Conservation (phyloP, 345 rosid genomes). For the Noccaea bulbosa region DNA sequence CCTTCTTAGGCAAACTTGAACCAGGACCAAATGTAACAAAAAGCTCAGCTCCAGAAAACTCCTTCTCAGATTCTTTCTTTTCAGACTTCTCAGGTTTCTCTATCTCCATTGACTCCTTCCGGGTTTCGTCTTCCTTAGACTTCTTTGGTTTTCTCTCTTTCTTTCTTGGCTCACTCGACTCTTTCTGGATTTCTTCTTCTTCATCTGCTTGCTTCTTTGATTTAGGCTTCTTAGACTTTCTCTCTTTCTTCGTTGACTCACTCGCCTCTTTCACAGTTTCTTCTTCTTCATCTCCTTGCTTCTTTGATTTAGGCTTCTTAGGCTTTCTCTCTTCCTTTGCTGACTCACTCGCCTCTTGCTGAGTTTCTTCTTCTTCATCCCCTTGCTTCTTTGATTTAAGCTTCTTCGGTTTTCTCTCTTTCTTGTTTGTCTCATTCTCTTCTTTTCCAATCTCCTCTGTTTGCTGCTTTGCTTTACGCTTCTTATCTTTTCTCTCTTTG, state of each 20-base stretch:
- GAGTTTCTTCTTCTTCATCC: constrained; percentile 31
- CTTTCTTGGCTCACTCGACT: constrained; percentile 24
- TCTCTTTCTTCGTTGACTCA: constrained; percentile 20
- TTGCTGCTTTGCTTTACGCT: constrained; percentile 13
- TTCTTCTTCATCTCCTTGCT: constrained; percentile 26
- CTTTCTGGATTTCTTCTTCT: constrained; percentile 19
- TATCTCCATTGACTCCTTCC: constrained; percentile 13
- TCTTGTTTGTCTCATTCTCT: constrained; percentile 39
- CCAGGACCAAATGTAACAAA: constrained; percentile 63
- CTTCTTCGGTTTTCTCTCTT: constrained; percentile 13
- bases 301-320: constrained; percentile 8
- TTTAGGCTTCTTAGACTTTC: constrained; percentile 16
- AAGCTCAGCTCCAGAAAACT: constrained; percentile 50
- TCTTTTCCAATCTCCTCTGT: constrained; percentile 30
- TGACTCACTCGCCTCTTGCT: constrained; percentile 36
- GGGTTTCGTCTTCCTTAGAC: constrained; percentile 6
- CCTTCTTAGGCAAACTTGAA: constrained; percentile 63
- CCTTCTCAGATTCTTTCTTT: constrained; percentile 34
- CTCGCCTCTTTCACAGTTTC: constrained; percentile 41
- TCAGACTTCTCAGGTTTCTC: constrained; percentile 36
- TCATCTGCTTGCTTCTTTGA: constrained; percentile 14
- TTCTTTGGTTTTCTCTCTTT: constrained; percentile 31
- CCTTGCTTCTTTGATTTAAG: constrained; percentile 20
- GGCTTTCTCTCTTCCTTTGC: constrained; percentile 21
- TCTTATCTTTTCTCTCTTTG: constrained; percentile 7